Percentiles rank a stretch among this genome's conserved stretches.
Evolutionary conservation across 495 filamentous ascomycete genomes (phyloP).

Genomic region (Baudoinia panamericana): DNA sequence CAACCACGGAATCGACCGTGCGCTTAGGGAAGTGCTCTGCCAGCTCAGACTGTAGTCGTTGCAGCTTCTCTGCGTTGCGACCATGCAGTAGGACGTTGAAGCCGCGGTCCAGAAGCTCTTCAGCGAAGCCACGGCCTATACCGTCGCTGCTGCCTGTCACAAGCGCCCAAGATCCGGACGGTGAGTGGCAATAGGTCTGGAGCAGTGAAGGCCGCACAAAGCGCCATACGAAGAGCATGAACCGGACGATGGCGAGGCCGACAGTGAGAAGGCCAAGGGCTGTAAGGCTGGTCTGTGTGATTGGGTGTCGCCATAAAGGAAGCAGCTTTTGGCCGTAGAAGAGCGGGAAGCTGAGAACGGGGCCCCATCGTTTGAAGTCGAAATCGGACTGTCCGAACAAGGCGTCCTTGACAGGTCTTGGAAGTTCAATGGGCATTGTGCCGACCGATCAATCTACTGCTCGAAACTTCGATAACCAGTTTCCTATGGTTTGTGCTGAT

Average conservation of each 20-base stretch:
- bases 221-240: conserved; percentile 1
- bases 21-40: conserved; percentile 25
- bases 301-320: no score
- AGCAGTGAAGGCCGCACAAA: conserved; percentile 7
- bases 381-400: no score
- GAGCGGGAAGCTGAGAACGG: no score
- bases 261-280: no score
- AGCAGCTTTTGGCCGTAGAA: no score
- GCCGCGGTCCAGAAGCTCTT: conserved; percentile 26
- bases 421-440: no score
- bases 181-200: conserved; percentile 2
- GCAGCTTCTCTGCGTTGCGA: conserved; percentile 37
- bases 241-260: not conserved
- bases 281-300: no score
- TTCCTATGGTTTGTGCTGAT: no score
- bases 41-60: conserved; percentile 24
- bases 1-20: conserved; percentile 21
- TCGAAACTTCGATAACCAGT: no score
- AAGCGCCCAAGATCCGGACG: conserved; percentile 37
- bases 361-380: no score
- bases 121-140: conserved; percentile 35
- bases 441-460: no score
- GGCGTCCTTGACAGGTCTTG: no score
- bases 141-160: conserved; percentile 48
- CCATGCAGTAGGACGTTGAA: conserved; percentile 49